Conservation (phyloP, 2,329 filamentous ascomycete species). For the Cladophialophora chaetospira region DNA sequence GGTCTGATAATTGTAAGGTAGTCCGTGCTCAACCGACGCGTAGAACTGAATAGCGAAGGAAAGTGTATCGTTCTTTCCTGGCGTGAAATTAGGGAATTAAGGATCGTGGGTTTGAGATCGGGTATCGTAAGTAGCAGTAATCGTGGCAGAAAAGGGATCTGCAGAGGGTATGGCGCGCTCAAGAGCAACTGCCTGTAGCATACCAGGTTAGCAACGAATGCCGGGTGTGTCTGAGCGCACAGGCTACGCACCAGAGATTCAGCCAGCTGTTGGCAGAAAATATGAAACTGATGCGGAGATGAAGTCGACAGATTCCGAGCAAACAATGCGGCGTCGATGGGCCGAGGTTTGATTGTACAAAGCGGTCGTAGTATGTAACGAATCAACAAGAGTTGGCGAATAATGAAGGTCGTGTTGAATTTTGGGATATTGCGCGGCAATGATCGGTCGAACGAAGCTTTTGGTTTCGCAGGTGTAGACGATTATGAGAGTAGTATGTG, state of each 20-base stretch:
- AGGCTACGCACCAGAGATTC: conserved; percentile 23
- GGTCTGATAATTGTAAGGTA: conserved; percentile 11
- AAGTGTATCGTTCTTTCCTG: conserved; percentile 9
- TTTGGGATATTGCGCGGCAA: conserved; percentile 30
- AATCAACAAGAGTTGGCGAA: conserved; percentile 9
- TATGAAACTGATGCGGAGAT: neutral
- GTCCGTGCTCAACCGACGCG: conserved; percentile 20
- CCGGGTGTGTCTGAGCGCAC: neutral
- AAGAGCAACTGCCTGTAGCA: conserved; percentile 17
- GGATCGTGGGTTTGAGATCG: conserved; percentile 12
- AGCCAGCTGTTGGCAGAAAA: conserved; percentile 28
- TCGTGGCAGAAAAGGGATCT: neutral
- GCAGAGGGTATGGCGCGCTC: conserved; percentile 4
- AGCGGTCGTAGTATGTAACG: conserved; percentile 10
- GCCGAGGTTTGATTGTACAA: conserved; percentile 23
- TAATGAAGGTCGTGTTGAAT: conserved; percentile 21
- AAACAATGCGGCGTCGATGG: conserved; percentile 3
- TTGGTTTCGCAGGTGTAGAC: conserved; percentile 14
- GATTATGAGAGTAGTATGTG: conserved; percentile 27
- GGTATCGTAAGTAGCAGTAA: neutral
- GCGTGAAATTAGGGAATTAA: conserved; percentile 24
- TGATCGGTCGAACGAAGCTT: conserved; percentile 19
- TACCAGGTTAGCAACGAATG: conserved; percentile 2
- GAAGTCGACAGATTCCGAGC: conserved; percentile 1
- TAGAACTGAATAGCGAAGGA: conserved; percentile 19